Conservation (phyloP, 768 basidiomycete species). For the Boletus pseudopeckii region DNA sequence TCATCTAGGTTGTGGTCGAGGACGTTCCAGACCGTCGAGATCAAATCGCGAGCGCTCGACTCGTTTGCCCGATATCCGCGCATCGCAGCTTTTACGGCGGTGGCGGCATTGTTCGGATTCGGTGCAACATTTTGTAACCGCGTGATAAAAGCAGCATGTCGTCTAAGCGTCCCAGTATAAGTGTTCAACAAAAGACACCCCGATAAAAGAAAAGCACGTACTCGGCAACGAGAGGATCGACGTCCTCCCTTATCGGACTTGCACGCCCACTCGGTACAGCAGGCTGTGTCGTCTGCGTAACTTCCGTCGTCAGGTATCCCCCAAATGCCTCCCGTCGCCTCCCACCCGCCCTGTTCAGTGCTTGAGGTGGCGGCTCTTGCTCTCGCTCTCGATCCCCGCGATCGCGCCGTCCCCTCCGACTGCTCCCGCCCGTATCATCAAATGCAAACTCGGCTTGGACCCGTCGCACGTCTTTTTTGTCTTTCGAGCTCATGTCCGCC, state of each 20-base stretch:
- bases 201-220: slow-evolving; percentile 37
- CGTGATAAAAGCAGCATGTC: slow-evolving; percentile 59
- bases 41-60: slow-evolving; percentile 76
- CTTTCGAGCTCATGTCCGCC: slow-evolving; percentile 64
- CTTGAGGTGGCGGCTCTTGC: slow-evolving; percentile 12
- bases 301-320: slow-evolving; percentile 48
- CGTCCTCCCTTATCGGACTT: slow-evolving; percentile 38
- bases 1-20: slow-evolving; percentile 65
- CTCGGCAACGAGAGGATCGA: slow-evolving; percentile 56
- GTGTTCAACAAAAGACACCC: background rate
- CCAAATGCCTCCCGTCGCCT: slow-evolving; percentile 65
- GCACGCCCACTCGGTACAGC: slow-evolving; percentile 26
- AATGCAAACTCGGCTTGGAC: slow-evolving; percentile 68
- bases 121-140: slow-evolving; percentile 59
- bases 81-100: slow-evolving; percentile 69
- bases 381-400: slow-evolving; percentile 49
- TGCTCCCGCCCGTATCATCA: slow-evolving; percentile 48
- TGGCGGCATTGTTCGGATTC: slow-evolving; percentile 54
- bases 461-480: slow-evolving; percentile 64
- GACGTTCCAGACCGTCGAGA: slow-evolving; percentile 85
- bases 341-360: slow-evolving; percentile 28
- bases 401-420: slow-evolving; percentile 45
- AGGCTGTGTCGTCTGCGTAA: slow-evolving; percentile 9
- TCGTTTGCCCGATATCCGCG: slow-evolving; percentile 78
- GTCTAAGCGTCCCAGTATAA: slow-evolving; percentile 39